These are phyloP conservation scores for Aspergillus sp. DNA, from an alignment of 2,329 filamentous ascomycete species.

Conservation along the genomic window DNA sequence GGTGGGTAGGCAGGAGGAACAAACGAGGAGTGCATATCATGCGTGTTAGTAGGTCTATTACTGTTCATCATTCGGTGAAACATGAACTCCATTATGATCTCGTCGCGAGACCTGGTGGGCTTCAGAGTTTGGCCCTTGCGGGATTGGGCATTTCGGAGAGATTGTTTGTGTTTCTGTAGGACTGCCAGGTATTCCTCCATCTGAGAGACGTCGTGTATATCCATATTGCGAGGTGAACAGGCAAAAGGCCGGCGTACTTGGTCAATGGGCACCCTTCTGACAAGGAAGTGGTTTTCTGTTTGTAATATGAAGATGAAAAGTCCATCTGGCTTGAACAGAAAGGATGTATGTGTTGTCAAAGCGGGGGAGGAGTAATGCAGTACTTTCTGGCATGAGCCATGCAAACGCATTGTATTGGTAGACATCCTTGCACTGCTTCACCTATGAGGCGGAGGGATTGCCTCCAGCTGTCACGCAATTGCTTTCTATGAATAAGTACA, in stretches of 20 bases:
- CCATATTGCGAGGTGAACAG: slow-evolving; percentile 7
- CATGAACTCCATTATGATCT: slow-evolving; percentile 20
- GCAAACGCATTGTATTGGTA: no score
- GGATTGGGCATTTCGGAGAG: slow-evolving; percentile 13
- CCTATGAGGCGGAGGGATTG: no score
- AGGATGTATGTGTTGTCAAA: no score
- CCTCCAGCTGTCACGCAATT: no score
- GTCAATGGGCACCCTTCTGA: no score
- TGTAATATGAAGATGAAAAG: no score
- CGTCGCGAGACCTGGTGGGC: slow-evolving; percentile 16
- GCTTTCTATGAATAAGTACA: no score
- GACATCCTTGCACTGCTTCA: no score
- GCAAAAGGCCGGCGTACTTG: background rate
- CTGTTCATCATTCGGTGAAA: slow-evolving; percentile 10
- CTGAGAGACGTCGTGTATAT: slow-evolving; percentile 16
- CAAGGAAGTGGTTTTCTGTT: no score
- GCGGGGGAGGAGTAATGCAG: no score
- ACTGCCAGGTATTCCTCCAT: slow-evolving; percentile 10
- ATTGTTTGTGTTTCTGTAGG: slow-evolving; percentile 12
- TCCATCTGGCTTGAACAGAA: no score
- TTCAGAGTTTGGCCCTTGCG: slow-evolving; percentile 14
- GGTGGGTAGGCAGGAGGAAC: slow-evolving; percentile 23
- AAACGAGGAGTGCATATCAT: slow-evolving; percentile 16
- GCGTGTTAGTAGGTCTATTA: background rate
- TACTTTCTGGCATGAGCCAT: no score